phyloP scores from a whole-genome alignment of 208 protist species.

The Willaertia magna region DNA sequence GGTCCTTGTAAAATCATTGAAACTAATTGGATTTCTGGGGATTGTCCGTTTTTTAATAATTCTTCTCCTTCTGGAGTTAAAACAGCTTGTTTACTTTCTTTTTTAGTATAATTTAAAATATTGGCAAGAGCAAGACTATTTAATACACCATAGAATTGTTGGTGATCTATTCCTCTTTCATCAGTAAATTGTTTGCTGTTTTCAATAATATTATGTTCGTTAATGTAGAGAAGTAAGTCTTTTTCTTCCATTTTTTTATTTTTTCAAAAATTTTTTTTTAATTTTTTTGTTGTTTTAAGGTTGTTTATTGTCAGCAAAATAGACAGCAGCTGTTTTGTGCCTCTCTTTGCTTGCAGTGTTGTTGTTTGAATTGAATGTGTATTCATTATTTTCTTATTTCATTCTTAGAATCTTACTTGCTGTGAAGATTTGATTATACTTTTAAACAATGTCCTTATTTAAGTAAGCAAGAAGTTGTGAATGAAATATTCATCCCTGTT shows the following conservation, averaged over 20 bases:
- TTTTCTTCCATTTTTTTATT: background rate
- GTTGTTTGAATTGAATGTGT: too few species aligned
- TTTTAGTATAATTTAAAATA: constrained; percentile 47
- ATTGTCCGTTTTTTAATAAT: constrained; percentile 55
- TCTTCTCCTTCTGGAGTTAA: constrained; percentile 61
- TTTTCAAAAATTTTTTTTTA: background rate
- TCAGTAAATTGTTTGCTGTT: constrained; percentile 22
- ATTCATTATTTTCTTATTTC: too few species aligned
- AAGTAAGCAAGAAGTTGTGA: too few species aligned
- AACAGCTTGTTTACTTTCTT: constrained; percentile 42
- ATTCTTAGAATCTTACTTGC: too few species aligned
- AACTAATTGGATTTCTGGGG: constrained; percentile 64
- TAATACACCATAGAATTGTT: constrained; percentile 66
- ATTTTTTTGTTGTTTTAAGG: too few species aligned
- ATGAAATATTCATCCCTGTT: too few species aligned
- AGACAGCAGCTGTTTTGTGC: too few species aligned
- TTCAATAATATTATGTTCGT: background rate
- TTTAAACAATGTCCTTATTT: too few species aligned
- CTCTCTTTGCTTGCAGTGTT: too few species aligned
- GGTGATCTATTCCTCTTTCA: constrained; percentile 43
- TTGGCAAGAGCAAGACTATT: constrained; percentile 67
- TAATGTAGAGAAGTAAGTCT: background rate
- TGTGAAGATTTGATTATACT: too few species aligned
- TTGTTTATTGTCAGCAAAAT: too few species aligned
- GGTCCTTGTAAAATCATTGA: constrained; percentile 22